Conservation (phyloP, 2,329 filamentous ascomycete species). For the Hypoxylon sp. region DNA sequence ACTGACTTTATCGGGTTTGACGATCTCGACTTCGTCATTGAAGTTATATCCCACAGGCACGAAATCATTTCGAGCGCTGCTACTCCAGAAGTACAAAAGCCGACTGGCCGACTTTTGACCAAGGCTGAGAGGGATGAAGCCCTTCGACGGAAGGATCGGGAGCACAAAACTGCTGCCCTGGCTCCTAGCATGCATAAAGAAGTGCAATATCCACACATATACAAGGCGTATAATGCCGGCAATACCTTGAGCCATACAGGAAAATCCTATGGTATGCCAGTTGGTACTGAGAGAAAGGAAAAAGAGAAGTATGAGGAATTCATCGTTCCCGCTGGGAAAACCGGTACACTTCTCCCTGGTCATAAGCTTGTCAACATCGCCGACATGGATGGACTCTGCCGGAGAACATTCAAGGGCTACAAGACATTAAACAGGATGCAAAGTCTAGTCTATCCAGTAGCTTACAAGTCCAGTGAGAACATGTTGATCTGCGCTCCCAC, state of each 20-base stretch:
- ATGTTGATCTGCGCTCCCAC: conserved; percentile 99
- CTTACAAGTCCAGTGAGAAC: conserved; percentile 96
- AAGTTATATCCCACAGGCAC: conserved; percentile 83
- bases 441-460: conserved; percentile 94
- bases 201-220: conserved; percentile 92
- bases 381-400: conserved; percentile 90
- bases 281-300: conserved; percentile 80
- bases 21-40: conserved; percentile 92
- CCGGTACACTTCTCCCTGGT: conserved; percentile 79
- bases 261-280: conserved; percentile 84
- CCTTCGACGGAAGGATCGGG: conserved; percentile 80
- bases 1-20: conserved; percentile 94
- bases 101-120: conserved; percentile 73
- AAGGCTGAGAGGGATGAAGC: conserved; percentile 84
- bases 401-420: conserved; percentile 94
- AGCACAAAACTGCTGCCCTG: conserved; percentile 85
- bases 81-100: conserved; percentile 55
- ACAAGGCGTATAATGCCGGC: conserved; percentile 84
- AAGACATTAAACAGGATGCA: conserved; percentile 97
- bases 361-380: conserved; percentile 84
- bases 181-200: conserved; percentile 80
- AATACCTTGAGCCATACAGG: conserved; percentile 87
- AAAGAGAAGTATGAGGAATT: conserved; percentile 90
- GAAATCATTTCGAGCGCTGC: conserved; percentile 71
- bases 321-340: conserved; percentile 83